phyloP scores from a whole-genome alignment of 495 filamentous ascomycete species.

The Astrocystis sublimbata region DNA sequence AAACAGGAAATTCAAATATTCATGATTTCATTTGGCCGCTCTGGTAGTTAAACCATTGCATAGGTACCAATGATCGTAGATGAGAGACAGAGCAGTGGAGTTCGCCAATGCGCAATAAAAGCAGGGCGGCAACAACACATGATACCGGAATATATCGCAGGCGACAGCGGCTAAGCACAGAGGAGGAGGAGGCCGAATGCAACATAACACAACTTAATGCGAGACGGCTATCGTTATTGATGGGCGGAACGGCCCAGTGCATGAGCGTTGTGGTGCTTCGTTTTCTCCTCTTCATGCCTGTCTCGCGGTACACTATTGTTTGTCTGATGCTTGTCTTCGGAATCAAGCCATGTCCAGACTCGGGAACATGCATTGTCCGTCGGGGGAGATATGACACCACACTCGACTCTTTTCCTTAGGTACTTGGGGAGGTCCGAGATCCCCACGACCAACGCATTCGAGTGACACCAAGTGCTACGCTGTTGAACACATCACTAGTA shows the following conservation, averaged over 20 bases:
- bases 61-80: no score
- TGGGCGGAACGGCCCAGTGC: background rate
- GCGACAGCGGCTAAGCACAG: slow-evolving; percentile 2
- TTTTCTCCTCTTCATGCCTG: slow-evolving; percentile 1
- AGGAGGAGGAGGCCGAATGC: background rate
- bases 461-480: no score
- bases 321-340: background rate
- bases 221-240: background rate
- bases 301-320: background rate
- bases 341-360: background rate
- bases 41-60: no score
- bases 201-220: slow-evolving; percentile 6
- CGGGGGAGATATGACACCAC: no score
- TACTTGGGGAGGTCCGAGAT: no score
- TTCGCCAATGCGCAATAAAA: background rate
- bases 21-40: no score
- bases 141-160: background rate
- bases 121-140: background rate
- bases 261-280: background rate
- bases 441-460: no score
- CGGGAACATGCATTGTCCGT: no score
- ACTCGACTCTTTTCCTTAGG: no score
- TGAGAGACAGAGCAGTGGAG: no score
- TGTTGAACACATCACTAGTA: no score
- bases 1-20: no score